Evolutionary conservation across 176 grass and related monocot genomes (phyloP).

Genomic region (Ensete ventricosum): DNA sequence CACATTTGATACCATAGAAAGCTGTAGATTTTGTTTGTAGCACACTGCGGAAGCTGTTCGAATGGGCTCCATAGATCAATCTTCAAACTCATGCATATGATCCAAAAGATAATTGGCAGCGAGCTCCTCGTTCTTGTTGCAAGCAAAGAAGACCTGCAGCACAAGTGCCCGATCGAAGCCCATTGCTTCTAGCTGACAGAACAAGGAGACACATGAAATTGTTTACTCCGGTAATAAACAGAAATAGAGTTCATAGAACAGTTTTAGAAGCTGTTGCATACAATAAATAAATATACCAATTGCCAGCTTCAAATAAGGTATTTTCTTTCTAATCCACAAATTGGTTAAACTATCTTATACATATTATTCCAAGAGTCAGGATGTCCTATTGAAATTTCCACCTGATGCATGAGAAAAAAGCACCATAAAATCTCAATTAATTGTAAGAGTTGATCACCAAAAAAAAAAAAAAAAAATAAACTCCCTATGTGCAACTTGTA

Average conservation of each 20-base stretch:
- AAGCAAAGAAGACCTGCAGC: constrained; percentile 94
- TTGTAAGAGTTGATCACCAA: too few relatives aligned
- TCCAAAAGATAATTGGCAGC: constrained; percentile 94
- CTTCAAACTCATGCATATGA: constrained; percentile 89
- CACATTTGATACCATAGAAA: not conserved
- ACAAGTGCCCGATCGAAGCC: constrained; percentile 83
- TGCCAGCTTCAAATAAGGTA: not conserved
- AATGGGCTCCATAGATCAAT: constrained; percentile 15
- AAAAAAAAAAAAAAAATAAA: too few relatives aligned
- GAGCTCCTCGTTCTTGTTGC: constrained; percentile 95
- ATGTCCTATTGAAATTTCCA: too few relatives aligned
- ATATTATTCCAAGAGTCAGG: too few relatives aligned
- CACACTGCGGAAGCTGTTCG: not conserved
- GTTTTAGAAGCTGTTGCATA: not conserved
- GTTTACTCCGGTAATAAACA: not conserved
- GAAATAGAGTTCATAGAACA: not conserved
- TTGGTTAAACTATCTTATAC: too few relatives aligned
- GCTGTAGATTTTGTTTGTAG: not conserved
- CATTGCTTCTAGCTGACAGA: constrained; percentile 74
- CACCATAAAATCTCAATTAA: too few relatives aligned
- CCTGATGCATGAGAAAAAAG: too few relatives aligned
- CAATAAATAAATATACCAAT: not conserved
- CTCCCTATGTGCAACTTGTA: too few relatives aligned
- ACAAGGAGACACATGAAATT: not conserved
- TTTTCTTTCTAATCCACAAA: too few relatives aligned